A percentile compares a stretch with the other conserved stretches of the same genome.
Evolutionary conservation across 2,329 filamentous ascomycete species (phyloP).

Genomic region (Emmonsiellopsis sp.): DNA sequence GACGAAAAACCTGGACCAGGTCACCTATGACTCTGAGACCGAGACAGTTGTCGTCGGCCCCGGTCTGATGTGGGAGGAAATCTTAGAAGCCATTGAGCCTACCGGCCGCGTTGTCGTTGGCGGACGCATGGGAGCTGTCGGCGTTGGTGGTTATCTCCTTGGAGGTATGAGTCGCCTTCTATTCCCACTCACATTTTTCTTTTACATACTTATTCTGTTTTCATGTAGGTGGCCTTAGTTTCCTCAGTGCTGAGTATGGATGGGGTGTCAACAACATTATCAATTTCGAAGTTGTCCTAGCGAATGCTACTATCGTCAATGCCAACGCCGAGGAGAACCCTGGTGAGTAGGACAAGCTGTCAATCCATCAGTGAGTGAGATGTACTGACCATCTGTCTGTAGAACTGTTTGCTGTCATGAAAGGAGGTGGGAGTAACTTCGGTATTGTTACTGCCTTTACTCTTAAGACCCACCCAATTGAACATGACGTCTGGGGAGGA

Average conservation of each 20-base stretch:
- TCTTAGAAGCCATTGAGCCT: constrained; percentile 20
- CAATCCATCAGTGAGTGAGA: constrained; percentile 10
- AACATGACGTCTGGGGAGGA: constrained; percentile 37
- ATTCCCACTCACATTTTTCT: constrained; percentile 37
- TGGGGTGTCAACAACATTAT: constrained; percentile 41
- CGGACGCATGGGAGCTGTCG: constrained; percentile 39
- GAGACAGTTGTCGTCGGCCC: constrained; percentile 34
- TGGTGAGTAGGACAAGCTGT: constrained; percentile 22
- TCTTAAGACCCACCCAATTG: constrained; percentile 22
- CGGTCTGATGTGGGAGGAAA: constrained; percentile 26
- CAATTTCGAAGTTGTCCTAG: constrained; percentile 39
- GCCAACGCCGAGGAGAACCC: constrained; percentile 27
- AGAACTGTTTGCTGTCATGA: constrained; percentile 32
- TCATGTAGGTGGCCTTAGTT: constrained; percentile 22
- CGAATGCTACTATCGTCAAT: constrained; percentile 36
- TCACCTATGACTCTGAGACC: constrained; percentile 25
- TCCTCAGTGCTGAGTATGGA: constrained; percentile 30
- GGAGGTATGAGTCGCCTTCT: constrained; percentile 45
- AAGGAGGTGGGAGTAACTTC: constrained; percentile 34
- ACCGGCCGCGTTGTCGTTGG: constrained; percentile 30
- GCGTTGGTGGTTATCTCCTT: constrained; percentile 38
- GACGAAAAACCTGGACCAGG: constrained; percentile 33
- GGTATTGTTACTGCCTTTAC: constrained; percentile 35
- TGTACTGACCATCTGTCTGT: background rate
- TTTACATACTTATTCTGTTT: constrained; percentile 1